Evolutionary conservation across 2,329 filamentous ascomycete species (phyloP), one percentile per base, ranked within the genome.

Genomic region (Pseudogymnoascus sp.): DNA sequence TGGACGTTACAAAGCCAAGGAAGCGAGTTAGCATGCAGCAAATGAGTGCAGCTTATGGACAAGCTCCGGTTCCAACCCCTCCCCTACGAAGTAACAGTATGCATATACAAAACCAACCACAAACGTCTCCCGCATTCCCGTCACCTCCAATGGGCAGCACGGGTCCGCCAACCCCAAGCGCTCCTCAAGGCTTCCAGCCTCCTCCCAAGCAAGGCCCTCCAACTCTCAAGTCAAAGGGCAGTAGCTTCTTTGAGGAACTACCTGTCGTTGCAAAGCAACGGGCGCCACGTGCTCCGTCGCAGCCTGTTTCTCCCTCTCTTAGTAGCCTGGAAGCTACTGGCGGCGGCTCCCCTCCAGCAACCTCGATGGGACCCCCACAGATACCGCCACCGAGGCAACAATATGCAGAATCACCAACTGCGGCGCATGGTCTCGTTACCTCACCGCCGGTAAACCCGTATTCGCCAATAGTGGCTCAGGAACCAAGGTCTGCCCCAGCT

Each of bases 191-290:
- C 19, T 61, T 33, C 19, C 59, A 29, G 13, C 59, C 44, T 31
- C n/a, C 62, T 24, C 19, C 53, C 16, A 26, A 38, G 19, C 24
- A 61, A 35, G 44, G 63, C 11, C 44, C 61, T 42, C 53, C 65
- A 59, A 50, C 61, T 59, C 19, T 67, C 38, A 68, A 70, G 65
- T 74, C 67, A 33, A 80, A 82, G 65, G 75, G 79, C 38, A 56
- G 50, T 14, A 85, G 82, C 68, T 93, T 93, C 73, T 93, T 92
- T 68, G 90, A 93, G 74, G 90, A 93, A 62, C 78, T 93, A 21
- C 90, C 90, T 1, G 74, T 88, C 61, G 74, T 81, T 1, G 75
- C 82, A 3, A 87, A 81, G 70, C 81, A 87, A 26, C 83, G 85
- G 16, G 79, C 81, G 24, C 82, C 84, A 1, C 80, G 85, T 65